Base-by-base conservation (phyloP, 352 stramenopile genomes). In the Pythium rhizo-oryzae region DNA sequence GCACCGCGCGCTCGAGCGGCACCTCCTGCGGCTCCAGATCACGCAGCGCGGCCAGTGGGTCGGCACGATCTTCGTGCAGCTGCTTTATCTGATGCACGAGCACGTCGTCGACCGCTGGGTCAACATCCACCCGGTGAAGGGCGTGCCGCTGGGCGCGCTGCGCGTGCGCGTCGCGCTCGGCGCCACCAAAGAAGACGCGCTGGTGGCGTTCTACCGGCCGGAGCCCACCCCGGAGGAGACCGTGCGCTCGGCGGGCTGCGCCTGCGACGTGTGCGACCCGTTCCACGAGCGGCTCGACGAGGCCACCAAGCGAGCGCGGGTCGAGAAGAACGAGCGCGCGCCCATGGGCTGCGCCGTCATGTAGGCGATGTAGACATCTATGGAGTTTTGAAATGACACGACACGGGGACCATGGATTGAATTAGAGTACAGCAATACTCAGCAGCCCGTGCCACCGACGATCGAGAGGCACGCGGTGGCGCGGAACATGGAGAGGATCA, bases 391-490 rank as follows among this genome's bases (percentile, higher is more conserved):
- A 33, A 33, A 33, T 33, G 28, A 2, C 28, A 33, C 28, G 6
- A 33, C 28, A 33, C 6, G 28, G 28, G 28, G 37, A 11, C 1
- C 11, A 43, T 47, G 41, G 41, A 21, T 43, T 43, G 5, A 9
- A 43, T 18, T 2, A 12, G 2, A 9, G 13, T 12, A 43, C 37
- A 9, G 15, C 37, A 9, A 11, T 18, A 18, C 1, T 57, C 50
- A 57, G n/a, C 63, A 70, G 1, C 63, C 63, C 12, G 5, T 8
- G 11, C 63, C 63, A 19, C 54, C 63, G 7, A 56, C 63, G 39
- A 70, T 59, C 30, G 46, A 47, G 19, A 70, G 63, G 30, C 63
- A 70, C 12, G 43, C 51, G 1, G 63, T 70, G 16, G 54, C 44
- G 21, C 30, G 8, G 25, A 70, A 65, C 18, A 70, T 13, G 9